phyloP scores from a whole-genome alignment of 305 asterid species.

The Solanum hybrid region DNA sequence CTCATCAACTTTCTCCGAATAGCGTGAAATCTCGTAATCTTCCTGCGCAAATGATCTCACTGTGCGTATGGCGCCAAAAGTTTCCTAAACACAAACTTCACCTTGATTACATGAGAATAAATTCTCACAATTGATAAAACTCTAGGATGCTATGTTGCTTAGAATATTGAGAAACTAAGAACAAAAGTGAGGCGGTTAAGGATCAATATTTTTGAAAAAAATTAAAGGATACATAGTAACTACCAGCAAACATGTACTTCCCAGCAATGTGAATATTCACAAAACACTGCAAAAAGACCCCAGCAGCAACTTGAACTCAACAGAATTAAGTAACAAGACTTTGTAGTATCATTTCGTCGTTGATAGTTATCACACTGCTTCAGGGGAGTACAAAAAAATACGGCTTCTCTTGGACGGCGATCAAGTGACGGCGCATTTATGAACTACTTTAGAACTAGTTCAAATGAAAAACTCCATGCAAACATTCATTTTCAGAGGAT shows the following conservation, averaged over 20 bases:
- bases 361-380: not conserved
- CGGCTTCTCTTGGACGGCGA: not conserved
- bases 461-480: not conserved
- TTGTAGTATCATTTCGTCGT: not conserved
- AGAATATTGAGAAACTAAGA: not conserved
- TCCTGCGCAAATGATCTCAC: slow-evolving; percentile 91
- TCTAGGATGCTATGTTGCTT: not conserved
- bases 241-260: not conserved
- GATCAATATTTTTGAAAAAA: not conserved
- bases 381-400: not conserved
- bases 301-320: not conserved
- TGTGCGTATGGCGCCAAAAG: slow-evolving; percentile 77
- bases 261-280: not conserved
- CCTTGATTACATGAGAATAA: not conserved
- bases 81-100: slow-evolving; percentile 39
- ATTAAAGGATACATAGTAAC: not conserved
- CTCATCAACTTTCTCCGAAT: slow-evolving; percentile 80
- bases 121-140: not conserved
- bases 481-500: not conserved
- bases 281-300: not conserved
- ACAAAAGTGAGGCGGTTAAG: not conserved
- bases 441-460: not conserved
- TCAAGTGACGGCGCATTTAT: not conserved
- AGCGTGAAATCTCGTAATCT: slow-evolving; percentile 50
- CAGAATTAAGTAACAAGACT: not conserved